A percentile compares a stretch with the other conserved stretches of the same genome.
Evolutionary conservation across 305 asterid genomes (phyloP).

Genomic region (Solanum hybrid): DNA sequence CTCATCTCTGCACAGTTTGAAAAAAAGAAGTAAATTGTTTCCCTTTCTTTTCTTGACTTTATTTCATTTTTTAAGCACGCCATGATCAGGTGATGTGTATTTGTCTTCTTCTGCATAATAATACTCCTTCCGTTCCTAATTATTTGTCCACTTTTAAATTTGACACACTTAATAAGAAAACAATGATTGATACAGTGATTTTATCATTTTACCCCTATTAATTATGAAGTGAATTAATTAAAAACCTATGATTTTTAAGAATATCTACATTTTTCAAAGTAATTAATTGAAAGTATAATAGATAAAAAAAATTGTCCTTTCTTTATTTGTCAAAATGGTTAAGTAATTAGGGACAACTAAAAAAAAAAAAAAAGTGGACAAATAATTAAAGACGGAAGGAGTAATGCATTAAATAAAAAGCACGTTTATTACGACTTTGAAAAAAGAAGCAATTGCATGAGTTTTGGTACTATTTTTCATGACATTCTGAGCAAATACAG

Average conservation of each 20-base stretch:
- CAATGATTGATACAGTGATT: fast-evolving
- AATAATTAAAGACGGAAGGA: too few species aligned
- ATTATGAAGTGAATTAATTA: too few species aligned
- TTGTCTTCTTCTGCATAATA: slow-evolving; percentile 1
- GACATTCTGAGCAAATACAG: slow-evolving; percentile 16
- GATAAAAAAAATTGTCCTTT: too few species aligned
- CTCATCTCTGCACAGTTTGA: not conserved
- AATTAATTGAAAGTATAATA: too few species aligned
- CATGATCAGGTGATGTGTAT: not conserved
- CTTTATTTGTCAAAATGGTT: not conserved
- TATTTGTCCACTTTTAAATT: not conserved
- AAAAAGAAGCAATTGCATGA: not conserved
- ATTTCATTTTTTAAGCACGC: not conserved
- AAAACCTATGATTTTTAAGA: not conserved
- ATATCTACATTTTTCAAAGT: not conserved
- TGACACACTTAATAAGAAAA: too few species aligned
- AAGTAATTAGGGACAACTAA: too few species aligned
- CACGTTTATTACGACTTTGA: not conserved
- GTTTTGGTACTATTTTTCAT: slow-evolving; percentile 17
- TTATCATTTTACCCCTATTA: too few species aligned
- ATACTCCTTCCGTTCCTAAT: fast-evolving
- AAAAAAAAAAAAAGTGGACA: too few species aligned
- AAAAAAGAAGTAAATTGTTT: not conserved
- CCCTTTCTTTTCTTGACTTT: not conserved
- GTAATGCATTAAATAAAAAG: not conserved